These are phyloP conservation scores for Podospora bellae-mahoneyi DNA, from an alignment of 495 filamentous ascomycete species.

Conservation along the genomic window DNA sequence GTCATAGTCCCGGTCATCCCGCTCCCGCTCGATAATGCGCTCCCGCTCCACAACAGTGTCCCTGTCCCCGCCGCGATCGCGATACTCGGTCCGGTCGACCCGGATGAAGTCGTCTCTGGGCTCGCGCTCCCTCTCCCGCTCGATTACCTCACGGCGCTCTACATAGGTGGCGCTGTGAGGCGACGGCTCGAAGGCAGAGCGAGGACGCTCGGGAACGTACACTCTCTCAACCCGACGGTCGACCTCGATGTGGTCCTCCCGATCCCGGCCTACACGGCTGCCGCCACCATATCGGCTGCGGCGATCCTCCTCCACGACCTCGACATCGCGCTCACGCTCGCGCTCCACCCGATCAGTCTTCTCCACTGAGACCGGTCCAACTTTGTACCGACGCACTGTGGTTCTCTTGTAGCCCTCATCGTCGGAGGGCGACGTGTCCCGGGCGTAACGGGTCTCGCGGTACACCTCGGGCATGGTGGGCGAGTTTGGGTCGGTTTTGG, in stretches of 20 bases:
- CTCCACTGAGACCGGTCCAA: constrained; percentile 25
- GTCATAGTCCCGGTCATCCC: constrained; percentile 37
- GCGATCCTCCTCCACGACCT: constrained; percentile 51
- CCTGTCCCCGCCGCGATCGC: constrained; percentile 21
- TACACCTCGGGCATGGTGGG: constrained; percentile 46
- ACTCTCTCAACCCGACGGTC: constrained; percentile 46
- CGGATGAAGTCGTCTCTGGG: constrained; percentile 36
- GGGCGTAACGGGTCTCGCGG: constrained; percentile 46
- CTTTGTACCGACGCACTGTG: constrained; percentile 56
- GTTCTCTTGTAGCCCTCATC: constrained; percentile 49
- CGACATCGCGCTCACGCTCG: constrained; percentile 40
- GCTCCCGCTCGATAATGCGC: constrained; percentile 36
- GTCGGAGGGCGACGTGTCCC: constrained; percentile 45
- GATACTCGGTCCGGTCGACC: constrained; percentile 29
- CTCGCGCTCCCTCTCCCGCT: constrained; percentile 46
- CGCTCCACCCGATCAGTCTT: constrained; percentile 24
- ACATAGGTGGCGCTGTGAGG: constrained; percentile 39
- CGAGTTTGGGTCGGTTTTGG: constrained; percentile 5
- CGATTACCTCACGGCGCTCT: constrained; percentile 31
- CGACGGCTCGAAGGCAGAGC: constrained; percentile 41
- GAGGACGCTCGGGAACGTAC: constrained; percentile 45
- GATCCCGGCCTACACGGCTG: constrained; percentile 32
- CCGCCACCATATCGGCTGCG: constrained; percentile 41
- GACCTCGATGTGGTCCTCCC: constrained; percentile 43
- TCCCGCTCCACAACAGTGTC: constrained; percentile 35